phyloP scores from a whole-genome alignment of 108 stramenopile genomes.

The Seminavis robusta region DNA sequence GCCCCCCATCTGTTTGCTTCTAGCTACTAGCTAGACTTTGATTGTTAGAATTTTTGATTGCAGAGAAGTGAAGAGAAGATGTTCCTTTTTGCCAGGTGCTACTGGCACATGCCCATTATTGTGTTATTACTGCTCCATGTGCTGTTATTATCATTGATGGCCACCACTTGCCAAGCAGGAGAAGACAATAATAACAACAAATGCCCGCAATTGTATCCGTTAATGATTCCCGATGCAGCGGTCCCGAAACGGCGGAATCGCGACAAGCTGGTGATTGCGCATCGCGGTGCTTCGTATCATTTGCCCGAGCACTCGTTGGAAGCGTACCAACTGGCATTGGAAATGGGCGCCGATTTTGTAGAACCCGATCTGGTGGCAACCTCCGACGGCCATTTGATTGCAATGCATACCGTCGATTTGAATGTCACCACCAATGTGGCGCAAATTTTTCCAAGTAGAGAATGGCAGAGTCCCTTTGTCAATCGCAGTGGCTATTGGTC shows the following conservation, averaged over 20 bases:
- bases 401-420: constrained; percentile 63
- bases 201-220: no score
- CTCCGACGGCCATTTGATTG: constrained; percentile 44
- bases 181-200: no score
- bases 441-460: constrained; percentile 29
- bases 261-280: constrained; percentile 48
- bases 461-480: constrained; percentile 8
- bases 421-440: constrained; percentile 69
- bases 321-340: constrained; percentile 75
- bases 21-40: no score
- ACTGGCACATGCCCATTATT: no score
- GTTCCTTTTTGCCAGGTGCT: no score
- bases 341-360: constrained; percentile 79
- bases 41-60: no score
- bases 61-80: no score
- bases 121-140: no score
- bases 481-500: constrained; percentile 50
- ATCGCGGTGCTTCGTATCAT: constrained; percentile 70
- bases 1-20: no score
- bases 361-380: constrained; percentile 78
- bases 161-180: no score
- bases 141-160: no score
- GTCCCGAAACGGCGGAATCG: neutral
- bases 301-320: constrained; percentile 74
- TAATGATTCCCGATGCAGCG: no score